Base-by-base conservation (phyloP, 768 basidiomycete species). In the Boletales sp. region DNA sequence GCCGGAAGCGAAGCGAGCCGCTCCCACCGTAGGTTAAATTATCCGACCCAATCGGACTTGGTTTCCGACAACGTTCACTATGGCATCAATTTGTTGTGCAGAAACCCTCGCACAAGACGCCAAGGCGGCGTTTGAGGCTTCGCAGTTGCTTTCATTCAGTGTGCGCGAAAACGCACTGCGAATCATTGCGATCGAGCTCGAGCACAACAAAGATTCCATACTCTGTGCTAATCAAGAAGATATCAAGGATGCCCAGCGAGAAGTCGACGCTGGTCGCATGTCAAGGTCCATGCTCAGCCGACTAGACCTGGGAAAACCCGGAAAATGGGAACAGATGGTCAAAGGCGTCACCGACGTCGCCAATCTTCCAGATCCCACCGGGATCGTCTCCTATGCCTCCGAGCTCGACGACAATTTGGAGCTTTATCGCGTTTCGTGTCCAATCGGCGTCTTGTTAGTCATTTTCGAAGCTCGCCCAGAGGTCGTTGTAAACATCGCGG, bases 391-490 rank as follows among this genome's bases (percentile, higher is more conserved):
- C 0, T 98, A 96, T 67, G 93, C 96, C 1, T 83, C 83, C n/a
- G 81, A 90, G 60, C 75, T 99, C 33, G 94, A 94, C 62, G 88
- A 93, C 49, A 79, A 74, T 0, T 76, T 98, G 18, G 90, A 96
- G 57, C 78, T 99, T 4, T 92, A 95, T 70, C 84, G 93, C 30
- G 88, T 98, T 1, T 90, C 95, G 0, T 98, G 95, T 63, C 94
- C 96, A 0, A 94, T 99, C 55, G 96, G 96, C 18, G 94, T 96
- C 1, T 74, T 99, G 12, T 77, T 99, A 44, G 91, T 98, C 54
- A 95, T 99, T 53, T 99, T 99, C 59, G 96, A 98, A 68, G 90
- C 95, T 4, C 80, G 95, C 28, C 96, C 96, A 1, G 96, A 99
- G 66, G 95, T 99, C 12, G 92, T 98, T 21, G 90, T 97, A 36